Evolutionary conservation across 495 filamentous ascomycete genomes (phyloP).

Genomic region (Aspergillus haitiensis): DNA sequence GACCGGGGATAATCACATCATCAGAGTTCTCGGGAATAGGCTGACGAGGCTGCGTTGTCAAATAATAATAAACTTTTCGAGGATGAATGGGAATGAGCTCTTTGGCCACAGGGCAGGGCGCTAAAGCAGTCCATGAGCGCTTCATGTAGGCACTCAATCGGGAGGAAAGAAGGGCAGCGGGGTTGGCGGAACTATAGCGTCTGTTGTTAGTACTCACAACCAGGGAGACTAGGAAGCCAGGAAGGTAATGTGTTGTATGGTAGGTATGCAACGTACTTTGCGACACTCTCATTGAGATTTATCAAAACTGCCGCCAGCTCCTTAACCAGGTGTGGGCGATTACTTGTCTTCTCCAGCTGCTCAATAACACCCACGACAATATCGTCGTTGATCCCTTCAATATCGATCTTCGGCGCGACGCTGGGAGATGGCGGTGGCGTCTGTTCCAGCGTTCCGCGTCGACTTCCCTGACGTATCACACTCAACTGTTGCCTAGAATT

Average conservation of each 20-base stretch:
- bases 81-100: conserved; percentile 90
- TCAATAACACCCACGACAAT: conserved; percentile 91
- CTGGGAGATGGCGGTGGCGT: conserved; percentile 87
- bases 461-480: conserved; percentile 48
- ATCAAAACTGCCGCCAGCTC: conserved; percentile 84
- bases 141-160: conserved; percentile 86
- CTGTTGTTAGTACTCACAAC: conserved; percentile 33
- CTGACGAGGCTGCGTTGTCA: conserved; percentile 81
- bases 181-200: conserved; percentile 88
- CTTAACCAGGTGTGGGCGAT: conserved; percentile 90
- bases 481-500: conserved; percentile 35
- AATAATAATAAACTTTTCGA: conserved; percentile 92
- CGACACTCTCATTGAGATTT: conserved; percentile 74
- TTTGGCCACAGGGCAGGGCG: conserved; percentile 87
- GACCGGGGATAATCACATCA: conserved; percentile 43
- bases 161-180: conserved; percentile 90
- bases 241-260: neutral
- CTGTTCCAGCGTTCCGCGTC: conserved; percentile 58
- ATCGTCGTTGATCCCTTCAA: conserved; percentile 89
- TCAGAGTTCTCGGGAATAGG: conserved; percentile 73
- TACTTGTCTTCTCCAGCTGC: conserved; percentile 87
- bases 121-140: conserved; percentile 76
- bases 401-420: conserved; percentile 68
- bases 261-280: conserved; percentile 66
- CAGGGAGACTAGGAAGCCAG: neutral